Evolutionary conservation across 495 filamentous ascomycete genomes (phyloP), one percentile per base, ranked within the genome.

Genomic region (Staphylotrichum tortipilum): DNA sequence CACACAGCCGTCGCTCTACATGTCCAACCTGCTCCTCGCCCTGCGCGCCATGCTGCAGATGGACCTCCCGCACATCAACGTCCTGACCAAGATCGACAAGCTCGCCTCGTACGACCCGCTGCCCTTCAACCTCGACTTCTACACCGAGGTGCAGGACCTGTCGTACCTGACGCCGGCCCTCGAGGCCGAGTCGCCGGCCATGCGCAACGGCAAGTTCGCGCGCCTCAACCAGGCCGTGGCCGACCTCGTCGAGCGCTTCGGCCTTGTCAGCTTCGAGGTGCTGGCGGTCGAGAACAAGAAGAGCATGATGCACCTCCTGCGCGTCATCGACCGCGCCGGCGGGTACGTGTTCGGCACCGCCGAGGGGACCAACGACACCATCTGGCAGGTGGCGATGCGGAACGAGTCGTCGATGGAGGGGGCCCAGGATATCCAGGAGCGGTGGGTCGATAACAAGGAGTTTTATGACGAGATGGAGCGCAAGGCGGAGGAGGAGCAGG

Each of bases 1-100:
- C 26, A 92, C 89, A 0, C 78, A 89, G 41, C 92, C 92, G 0
- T 94, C 89, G 21, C 84, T 95, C 58, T 98, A 92, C 67, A 87
- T 98, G 45, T 95, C 91, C 54, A 85, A 90, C 44, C 75, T 97
- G 49, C 81, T 98, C 46, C 84, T 97, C 29, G 88, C 87, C 31
- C 81, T 98, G 47, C 85, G 92, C 54, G 86, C 87, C 56, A 98
- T 98, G 92, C 81, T 98, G 26, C 91, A 96, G 70, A 88, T 98
- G 73, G 91, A 95, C 61, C 81, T 97, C 26, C 88, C 92, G 12
- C 88, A 95, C 59, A 74, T 98, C 47, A 97, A 98, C 64, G 86
- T 97, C 49, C 77, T 98, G 21, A 95, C 89, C 17, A 98, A 98
- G 69, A 94, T 98, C 66, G 92, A 98, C 69, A 94, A 92, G 54